A percentile compares a stretch with the other conserved stretches of the same genome.
Conservation (phyloP, 1,139 yeast genomes). For the Cylindricascospora bacillispora region DNA sequence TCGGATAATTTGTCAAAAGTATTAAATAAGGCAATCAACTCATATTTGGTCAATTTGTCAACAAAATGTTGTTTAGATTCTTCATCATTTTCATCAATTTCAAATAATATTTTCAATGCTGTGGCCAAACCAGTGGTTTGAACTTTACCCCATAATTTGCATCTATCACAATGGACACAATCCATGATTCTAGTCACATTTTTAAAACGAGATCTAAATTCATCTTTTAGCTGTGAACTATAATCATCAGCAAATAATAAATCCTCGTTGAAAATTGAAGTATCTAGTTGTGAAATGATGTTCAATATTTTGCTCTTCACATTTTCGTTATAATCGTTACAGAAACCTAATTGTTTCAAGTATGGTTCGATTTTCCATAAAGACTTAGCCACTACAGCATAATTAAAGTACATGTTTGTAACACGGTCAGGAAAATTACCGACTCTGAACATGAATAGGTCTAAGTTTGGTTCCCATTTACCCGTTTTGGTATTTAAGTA, state of each 20-base stretch:
- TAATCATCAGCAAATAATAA: conserved; percentile 39
- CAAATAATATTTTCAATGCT: conserved; percentile 80
- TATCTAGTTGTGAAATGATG: conserved; percentile 34
- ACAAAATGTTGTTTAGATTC: conserved; percentile 32
- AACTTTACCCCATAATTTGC: conserved; percentile 95
- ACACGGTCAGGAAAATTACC: conserved; percentile 84
- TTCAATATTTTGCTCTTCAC: conserved; percentile 33
- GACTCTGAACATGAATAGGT: conserved; percentile 76
- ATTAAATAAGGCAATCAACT: conserved; percentile 78
- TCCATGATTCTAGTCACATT: conserved; percentile 92
- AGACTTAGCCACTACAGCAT: conserved; percentile 76
- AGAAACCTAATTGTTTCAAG: conserved; percentile 37
- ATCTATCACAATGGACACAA: conserved; percentile 96
- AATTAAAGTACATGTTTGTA: conserved; percentile 82
- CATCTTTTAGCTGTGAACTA: conserved; percentile 40
- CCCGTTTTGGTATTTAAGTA: conserved; percentile 63
- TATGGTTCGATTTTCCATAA: conserved; percentile 49
- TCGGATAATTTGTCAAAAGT: conserved; percentile 87
- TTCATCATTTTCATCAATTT: conserved; percentile 35
- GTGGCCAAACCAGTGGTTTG: conserved; percentile 98
- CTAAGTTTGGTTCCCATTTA: conserved; percentile 72
- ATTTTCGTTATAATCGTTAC: conserved; percentile 36
- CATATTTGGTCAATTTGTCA: conserved; percentile 58
- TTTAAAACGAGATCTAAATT: conserved; percentile 71
- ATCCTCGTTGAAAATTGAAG: conserved; percentile 43